phyloP scores from a whole-genome alignment of 805 yeast genomes.

The Saturnispora saitoi region DNA sequence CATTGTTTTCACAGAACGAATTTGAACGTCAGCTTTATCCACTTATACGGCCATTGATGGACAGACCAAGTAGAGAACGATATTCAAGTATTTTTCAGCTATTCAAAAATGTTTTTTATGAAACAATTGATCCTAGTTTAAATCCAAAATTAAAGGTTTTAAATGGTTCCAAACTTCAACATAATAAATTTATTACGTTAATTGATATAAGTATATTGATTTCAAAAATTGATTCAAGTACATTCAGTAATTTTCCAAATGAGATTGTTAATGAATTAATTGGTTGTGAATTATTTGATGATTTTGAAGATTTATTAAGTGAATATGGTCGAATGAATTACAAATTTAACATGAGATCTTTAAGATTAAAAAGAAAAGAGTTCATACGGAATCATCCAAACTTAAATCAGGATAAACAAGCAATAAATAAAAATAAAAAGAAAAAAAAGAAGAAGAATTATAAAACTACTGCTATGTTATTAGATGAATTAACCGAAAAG shows the following conservation, averaged over 20 bases:
- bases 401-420: neutral
- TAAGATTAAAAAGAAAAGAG: neutral
- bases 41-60: slow-evolving; percentile 13
- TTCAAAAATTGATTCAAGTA: slow-evolving; percentile 17
- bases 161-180: slow-evolving; percentile 2
- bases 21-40: slow-evolving; percentile 19
- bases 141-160: neutral
- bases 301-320: slow-evolving; percentile 11
- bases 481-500: slow-evolving; percentile 8
- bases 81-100: slow-evolving; percentile 3
- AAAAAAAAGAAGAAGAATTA: slow-evolving; percentile 2
- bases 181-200: slow-evolving; percentile 17
- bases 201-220: slow-evolving; percentile 20
- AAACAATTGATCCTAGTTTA: slow-evolving; percentile 1
- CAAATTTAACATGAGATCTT: slow-evolving; percentile 12
- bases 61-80: slow-evolving; percentile 11
- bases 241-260: slow-evolving; percentile 18
- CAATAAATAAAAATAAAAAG: neutral
- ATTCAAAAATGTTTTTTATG: slow-evolving; percentile 1
- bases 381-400: neutral
- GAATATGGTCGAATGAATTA: slow-evolving; percentile 19
- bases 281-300: slow-evolving; percentile 8
- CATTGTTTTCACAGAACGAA: slow-evolving; percentile 17
- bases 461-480: slow-evolving; percentile 4
- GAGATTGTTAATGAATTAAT: slow-evolving; percentile 14